phyloP scores from a whole-genome alignment of 345 rosid genomes.

The Orychophragmus violaceus region DNA sequence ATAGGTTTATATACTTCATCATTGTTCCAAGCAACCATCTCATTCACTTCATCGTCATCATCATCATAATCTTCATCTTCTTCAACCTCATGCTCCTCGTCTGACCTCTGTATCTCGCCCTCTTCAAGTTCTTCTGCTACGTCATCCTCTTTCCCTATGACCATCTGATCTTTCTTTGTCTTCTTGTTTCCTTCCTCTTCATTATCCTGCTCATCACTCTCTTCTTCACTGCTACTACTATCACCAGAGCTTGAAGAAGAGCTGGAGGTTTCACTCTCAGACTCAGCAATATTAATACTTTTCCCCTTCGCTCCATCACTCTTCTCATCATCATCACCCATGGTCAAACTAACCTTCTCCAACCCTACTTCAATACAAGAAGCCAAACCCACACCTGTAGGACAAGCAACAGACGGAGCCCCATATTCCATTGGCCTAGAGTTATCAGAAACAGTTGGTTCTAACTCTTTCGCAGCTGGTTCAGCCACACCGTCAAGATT shows the following conservation, averaged over 20 bases:
- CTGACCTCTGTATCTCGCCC: conserved; percentile 38
- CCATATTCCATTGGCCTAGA: conserved; percentile 13
- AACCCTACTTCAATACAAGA: conserved; percentile 45
- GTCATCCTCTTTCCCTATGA: conserved; percentile 2
- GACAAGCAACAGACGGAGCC: not conserved
- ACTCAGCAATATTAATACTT: conserved; percentile 24
- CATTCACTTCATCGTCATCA: conserved; percentile 32
- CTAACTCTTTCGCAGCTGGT: conserved; percentile 10
- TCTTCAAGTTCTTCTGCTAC: conserved; percentile 32
- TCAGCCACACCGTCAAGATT: not conserved
- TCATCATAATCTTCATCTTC: conserved; percentile 24
- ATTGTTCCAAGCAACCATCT: conserved; percentile 48
- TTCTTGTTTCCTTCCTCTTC: not conserved
- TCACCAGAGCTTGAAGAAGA: conserved; percentile 38
- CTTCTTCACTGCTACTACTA: conserved; percentile 29
- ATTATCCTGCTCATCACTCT: conserved; percentile 19
- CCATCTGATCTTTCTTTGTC: conserved; percentile 8
- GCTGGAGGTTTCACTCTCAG: conserved; percentile 41
- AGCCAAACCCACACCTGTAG: conserved; percentile 25
- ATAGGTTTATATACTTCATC: conserved; percentile 54
- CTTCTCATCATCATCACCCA: conserved; percentile 19
- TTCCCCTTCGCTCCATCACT: conserved; percentile 26
- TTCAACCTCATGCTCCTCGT: conserved; percentile 16
- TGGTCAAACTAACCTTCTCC: conserved; percentile 39
- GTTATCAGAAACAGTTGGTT: not conserved